Evolutionary conservation across 129 eudicot genomes (phyloP), one percentile per base, ranked within the genome.

Genomic region (Lonicera japonica): DNA sequence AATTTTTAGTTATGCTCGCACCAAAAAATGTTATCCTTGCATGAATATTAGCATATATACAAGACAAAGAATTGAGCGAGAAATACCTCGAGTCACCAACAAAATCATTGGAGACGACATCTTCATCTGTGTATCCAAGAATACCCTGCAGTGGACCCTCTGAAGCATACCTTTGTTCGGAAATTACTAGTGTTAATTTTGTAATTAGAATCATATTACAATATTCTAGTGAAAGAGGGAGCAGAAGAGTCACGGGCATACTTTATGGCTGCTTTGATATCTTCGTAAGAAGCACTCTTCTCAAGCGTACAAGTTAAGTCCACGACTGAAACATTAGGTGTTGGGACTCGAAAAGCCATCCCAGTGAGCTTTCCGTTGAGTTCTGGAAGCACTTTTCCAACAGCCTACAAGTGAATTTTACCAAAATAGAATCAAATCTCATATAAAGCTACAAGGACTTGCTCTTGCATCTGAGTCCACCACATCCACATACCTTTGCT

Each of bases 331-430:
- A 92, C 98, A 74, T 92, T 92, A 23, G 96, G 76, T 24, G 98
- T 92, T 11, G 98, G 98, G 29, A 92, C 95, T 40, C 98, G 80
- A 75, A 92, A 92, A 19, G 98, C 97, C 97, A 91, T 91, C 50
- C 97, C 95, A 10, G 97, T 91, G 55, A 91, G 95, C 72, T 91
- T 91, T 46, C 98, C 98, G 54, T 92, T 92, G 21, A 92, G 82
- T 54, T 87, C 98, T 15, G 98, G 98, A 17, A 92, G 77, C 58
- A 92, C 98, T 71, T 92, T 92, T 60, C 98, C 98, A 23, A 92
- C 99, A 74, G 99, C 96, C 96, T 92, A 61, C 56, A 66, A 53
- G 11, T 54, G 21, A 18, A 41, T 50, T 13, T 43, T 18, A 41
- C 12, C 34, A 17, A 15, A 41, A 23, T 29, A 16, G 20, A 53